phyloP scores from a whole-genome alignment of 495 filamentous ascomycete genomes.

The Hyaloscypha bicolor region DNA sequence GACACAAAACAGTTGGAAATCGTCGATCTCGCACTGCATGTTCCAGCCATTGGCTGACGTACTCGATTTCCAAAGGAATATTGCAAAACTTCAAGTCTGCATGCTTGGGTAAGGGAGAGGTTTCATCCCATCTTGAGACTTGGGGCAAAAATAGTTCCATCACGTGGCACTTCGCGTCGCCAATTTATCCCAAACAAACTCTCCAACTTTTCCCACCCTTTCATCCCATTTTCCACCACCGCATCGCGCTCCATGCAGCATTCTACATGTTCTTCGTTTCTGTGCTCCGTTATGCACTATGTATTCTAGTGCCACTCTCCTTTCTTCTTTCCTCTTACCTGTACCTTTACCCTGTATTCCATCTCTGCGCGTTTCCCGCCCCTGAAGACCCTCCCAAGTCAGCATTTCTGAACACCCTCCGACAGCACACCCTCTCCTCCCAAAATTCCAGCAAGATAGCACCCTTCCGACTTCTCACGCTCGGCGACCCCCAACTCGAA shows the following conservation, averaged over 20 bases:
- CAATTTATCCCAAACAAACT: background rate
- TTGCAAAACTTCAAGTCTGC: too few species aligned
- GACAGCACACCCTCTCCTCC: conserved; percentile 21
- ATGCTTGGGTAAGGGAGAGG: background rate
- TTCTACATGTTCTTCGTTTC: conserved; percentile 56
- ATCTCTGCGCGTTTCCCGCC: conserved; percentile 76
- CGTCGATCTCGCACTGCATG: too few species aligned
- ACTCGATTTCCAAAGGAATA: too few species aligned
- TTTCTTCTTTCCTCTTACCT: conserved; percentile 72
- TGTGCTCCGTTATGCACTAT: conserved; percentile 62
- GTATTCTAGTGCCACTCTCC: conserved; percentile 69
- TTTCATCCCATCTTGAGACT: background rate
- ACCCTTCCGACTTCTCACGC: conserved; percentile 84
- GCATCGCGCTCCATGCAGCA: conserved; percentile 20
- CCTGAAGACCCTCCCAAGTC: conserved; percentile 39
- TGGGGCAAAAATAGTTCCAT: background rate
- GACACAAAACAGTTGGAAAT: too few species aligned
- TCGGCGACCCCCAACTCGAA: conserved; percentile 95
- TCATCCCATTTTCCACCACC: background rate
- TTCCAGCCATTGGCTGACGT: too few species aligned
- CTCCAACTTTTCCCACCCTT: background rate
- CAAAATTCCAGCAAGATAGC: conserved; percentile 51
- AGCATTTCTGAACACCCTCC: conserved; percentile 47
- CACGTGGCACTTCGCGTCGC: conserved; percentile 5
- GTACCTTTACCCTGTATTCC: conserved; percentile 86